Conservation (phyloP, 306 rosid genomes). For the Trichosanthes truncata region DNA sequence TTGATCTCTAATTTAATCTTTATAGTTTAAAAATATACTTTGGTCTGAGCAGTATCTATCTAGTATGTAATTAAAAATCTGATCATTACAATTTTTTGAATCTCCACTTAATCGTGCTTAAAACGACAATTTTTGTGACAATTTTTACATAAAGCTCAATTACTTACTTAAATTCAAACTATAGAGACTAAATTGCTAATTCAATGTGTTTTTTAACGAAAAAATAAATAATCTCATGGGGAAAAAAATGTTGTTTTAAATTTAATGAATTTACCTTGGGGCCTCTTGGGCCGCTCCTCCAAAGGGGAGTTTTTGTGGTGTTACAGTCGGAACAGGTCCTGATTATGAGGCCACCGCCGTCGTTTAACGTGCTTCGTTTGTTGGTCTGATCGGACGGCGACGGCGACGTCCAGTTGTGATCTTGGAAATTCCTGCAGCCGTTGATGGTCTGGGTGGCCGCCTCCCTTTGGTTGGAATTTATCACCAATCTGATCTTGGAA, state of each 20-base stretch:
- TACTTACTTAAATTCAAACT: too few relatives aligned
- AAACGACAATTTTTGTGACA: too few relatives aligned
- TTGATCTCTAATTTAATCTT: too few relatives aligned
- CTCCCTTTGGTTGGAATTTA: constrained; percentile 27
- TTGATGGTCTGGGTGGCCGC: neutral
- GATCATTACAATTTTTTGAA: too few relatives aligned
- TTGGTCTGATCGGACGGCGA: neutral
- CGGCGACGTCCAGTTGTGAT: constrained; percentile 21
- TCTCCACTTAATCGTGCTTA: too few relatives aligned
- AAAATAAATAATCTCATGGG: neutral
- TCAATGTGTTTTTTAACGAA: neutral
- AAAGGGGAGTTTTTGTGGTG: constrained; percentile 93
- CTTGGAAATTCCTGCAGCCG: constrained; percentile 18
- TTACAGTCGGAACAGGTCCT: constrained; percentile 90
- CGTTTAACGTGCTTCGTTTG: constrained; percentile 1
- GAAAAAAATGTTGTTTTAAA: neutral
- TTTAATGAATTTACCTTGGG: constrained; percentile 56
- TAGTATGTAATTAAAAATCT: neutral
- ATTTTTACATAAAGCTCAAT: too few relatives aligned
- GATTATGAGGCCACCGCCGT: constrained; percentile 21
- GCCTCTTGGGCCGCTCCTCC: constrained; percentile 99
- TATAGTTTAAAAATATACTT: too few relatives aligned
- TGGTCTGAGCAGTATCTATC: too few relatives aligned
- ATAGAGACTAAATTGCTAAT: too few relatives aligned
- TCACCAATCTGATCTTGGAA: constrained; percentile 71